A percentile compares a stretch with the other conserved stretches of the same genome.
Evolutionary conservation across 768 basidiomycete species (phyloP).

Genomic region (Melanogaster broomeanus): DNA sequence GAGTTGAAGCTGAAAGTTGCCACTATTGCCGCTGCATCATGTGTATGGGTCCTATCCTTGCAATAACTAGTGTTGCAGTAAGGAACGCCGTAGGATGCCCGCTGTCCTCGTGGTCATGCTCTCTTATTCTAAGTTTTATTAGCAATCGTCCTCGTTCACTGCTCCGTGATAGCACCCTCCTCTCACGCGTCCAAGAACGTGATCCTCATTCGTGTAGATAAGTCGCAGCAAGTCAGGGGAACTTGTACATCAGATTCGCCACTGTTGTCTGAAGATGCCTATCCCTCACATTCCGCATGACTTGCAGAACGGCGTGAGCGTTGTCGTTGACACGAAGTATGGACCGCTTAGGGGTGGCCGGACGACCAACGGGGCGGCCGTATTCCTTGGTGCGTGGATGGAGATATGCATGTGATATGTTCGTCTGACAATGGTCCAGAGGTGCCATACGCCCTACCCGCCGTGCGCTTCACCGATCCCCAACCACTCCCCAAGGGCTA

Average conservation of each 20-base stretch:
- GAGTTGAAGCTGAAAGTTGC: not conserved
- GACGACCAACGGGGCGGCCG: slow-evolving; percentile 58
- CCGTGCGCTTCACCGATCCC: slow-evolving; percentile 65
- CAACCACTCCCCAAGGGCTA: slow-evolving; percentile 52
- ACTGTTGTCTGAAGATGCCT: slow-evolving; percentile 4
- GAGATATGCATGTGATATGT: not conserved
- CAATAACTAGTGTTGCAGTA: not conserved
- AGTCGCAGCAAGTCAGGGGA: not conserved
- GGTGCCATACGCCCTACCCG: slow-evolving; percentile 71
- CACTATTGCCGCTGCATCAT: no score
- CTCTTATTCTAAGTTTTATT: no score
- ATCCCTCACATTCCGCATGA: slow-evolving; percentile 57
- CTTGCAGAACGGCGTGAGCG: slow-evolving; percentile 42
- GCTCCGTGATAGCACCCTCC: slow-evolving; percentile 1
- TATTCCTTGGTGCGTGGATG: slow-evolving; percentile 56
- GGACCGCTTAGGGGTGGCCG: slow-evolving; percentile 60
- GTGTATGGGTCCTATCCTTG: not conserved
- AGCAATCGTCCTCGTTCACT: not conserved
- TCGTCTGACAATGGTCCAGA: slow-evolving; percentile 40
- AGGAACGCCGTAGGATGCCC: slow-evolving; percentile 7
- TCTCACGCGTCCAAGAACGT: slow-evolving; percentile 7
- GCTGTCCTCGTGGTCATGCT: not conserved
- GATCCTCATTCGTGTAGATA: slow-evolving; percentile 10
- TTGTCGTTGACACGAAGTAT: slow-evolving; percentile 54
- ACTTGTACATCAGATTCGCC: not conserved